Base-by-base conservation (phyloP, 805 yeast genomes). In the Grigorovia transvaalensis region DNA sequence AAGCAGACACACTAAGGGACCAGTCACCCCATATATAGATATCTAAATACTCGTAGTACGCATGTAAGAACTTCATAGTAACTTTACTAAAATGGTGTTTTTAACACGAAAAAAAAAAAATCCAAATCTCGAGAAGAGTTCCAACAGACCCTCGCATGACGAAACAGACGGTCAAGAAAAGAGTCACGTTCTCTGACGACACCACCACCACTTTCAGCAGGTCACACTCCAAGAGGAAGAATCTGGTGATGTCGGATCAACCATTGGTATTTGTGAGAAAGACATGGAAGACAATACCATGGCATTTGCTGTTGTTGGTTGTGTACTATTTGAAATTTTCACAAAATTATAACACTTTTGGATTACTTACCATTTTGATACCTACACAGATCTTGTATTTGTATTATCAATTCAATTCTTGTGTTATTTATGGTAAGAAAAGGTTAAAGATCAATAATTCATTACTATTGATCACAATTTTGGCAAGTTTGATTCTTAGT, bases 361-460 rank as follows among this genome's bases (percentile, higher is more conserved):
- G 60, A 1, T 53, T 73, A 44, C 53, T 65, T 17, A 53, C 53
- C 13, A 56, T 67, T 3, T 57, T 71, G 33, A 56, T 64, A 17
- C 67, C 71, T 2, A 35, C 62, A 18, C 78, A 74, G 51, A 50
- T 67, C n/a, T 51, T 60, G 2, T 73, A 71, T 50, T 61, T 72
- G 35, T 55, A 65, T 15, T 58, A 68, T 15, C 65, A 71, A 45
- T 60, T 69, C 52, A 70, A 70, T 52, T 59, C 57, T 33, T 56
- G 62, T 19, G 63, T 68, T 9, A 62, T 67, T 27, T 68, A 69
- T 51, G 70, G 69, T 18, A 63, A 61, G 27, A 66, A 62, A 52
- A 59, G 61, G 12, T 47, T 63, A 43, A 73, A 66, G 52, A 58
- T 59, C 9, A 66, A 67, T 27, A 30, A 53, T 19, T 51, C 64